phyloP scores from a whole-genome alignment of 352 stramenopile genomes.

The Peronospora destructor region DNA sequence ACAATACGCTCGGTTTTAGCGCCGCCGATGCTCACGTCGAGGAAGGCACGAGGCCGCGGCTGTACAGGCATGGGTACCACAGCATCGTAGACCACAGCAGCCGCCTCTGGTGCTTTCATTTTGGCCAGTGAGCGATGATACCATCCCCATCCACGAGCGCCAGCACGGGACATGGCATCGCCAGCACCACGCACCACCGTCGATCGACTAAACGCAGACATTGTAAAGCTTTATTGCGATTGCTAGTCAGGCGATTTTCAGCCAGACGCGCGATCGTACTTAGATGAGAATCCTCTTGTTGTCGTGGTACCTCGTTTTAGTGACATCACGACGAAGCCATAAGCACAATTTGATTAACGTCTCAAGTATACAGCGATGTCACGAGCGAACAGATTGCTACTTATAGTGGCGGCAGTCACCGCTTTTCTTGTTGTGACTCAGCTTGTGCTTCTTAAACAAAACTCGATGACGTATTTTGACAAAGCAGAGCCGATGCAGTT shows the following conservation, averaged over 20 bases:
- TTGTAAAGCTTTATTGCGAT: slow-evolving; percentile 12
- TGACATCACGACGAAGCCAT: not conserved
- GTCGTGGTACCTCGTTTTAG: not conserved
- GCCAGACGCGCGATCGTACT: slow-evolving; percentile 26
- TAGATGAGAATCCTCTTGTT: slow-evolving; percentile 2
- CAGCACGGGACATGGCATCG: slow-evolving; percentile 47
- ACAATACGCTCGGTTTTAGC: slow-evolving; percentile 69
- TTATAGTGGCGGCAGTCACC: slow-evolving; percentile 31
- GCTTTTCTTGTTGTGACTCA: slow-evolving; percentile 43
- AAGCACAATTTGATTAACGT: not conserved
- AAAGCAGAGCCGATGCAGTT: slow-evolving; percentile 14
- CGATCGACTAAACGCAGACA: slow-evolving; percentile 53
- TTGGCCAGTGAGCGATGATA: slow-evolving; percentile 79
- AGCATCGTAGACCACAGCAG: slow-evolving; percentile 53
- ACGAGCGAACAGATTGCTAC: slow-evolving; percentile 30
- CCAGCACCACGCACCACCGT: slow-evolving; percentile 51
- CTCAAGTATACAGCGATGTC: slow-evolving; percentile 9
- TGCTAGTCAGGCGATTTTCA: slow-evolving; percentile 14
- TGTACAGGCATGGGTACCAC: slow-evolving; percentile 46
- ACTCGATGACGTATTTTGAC: slow-evolving; percentile 29
- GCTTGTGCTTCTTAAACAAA: slow-evolving; percentile 39
- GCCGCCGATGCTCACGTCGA: slow-evolving; percentile 80
- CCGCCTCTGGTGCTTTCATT: slow-evolving; percentile 68
- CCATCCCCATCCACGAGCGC: slow-evolving; percentile 73
- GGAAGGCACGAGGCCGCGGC: slow-evolving; percentile 61